Percentiles rank a stretch among this genome's conserved stretches.
phyloP scores from a whole-genome alignment of 306 rosid genomes.

The Glycine latifolia region DNA sequence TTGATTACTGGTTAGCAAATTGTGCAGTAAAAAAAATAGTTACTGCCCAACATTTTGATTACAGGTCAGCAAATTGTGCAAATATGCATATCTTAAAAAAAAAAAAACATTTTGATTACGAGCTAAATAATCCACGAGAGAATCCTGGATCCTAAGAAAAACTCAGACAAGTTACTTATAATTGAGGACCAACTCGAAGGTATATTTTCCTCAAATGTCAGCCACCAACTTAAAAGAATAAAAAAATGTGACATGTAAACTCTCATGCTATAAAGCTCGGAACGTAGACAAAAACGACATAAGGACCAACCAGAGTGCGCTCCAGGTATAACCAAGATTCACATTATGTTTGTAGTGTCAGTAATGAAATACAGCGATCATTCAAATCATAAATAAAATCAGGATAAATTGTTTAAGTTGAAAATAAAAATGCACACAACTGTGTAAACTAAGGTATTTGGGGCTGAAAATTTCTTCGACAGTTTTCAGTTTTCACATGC shows the following conservation, averaged over 20 bases:
- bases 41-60: no score
- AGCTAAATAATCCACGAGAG: not conserved
- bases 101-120: no score
- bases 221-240: not conserved
- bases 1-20: not conserved
- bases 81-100: not conserved
- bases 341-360: not conserved
- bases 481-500: not conserved
- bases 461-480: not conserved
- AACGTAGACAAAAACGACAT: not conserved
- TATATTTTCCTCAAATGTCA: not conserved
- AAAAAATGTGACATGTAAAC: not conserved
- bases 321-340: conserved; percentile 31
- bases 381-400: conserved; percentile 29
- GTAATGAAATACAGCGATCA: conserved; percentile 9
- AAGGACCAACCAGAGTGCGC: not conserved
- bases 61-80: not conserved
- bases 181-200: not conserved
- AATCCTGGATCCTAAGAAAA: not conserved
- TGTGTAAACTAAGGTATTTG: conserved; percentile 20
- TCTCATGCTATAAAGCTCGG: not conserved
- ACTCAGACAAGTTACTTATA: not conserved
- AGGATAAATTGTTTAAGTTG: conserved; percentile 3
- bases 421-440: conserved; percentile 41
- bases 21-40: no score